Evolutionary conservation across 306 rosid species (phyloP).

Genomic region (Gastrolobium bilobum): DNA sequence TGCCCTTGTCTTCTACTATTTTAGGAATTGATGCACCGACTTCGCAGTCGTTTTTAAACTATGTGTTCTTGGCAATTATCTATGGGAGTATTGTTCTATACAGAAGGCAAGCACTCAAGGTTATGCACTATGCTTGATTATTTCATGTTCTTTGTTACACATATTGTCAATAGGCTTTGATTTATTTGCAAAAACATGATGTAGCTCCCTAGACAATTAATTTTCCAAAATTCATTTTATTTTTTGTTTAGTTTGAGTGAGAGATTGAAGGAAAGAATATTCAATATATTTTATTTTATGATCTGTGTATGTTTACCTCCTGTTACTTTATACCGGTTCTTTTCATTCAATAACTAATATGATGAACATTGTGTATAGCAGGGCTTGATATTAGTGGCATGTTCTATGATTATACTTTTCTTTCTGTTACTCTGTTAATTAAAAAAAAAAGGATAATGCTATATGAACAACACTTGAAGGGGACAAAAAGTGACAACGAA

Average conservation of each 20-base stretch:
- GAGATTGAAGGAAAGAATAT: conserved; percentile 8
- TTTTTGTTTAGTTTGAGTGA: conserved; percentile 20
- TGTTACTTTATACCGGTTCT: neutral
- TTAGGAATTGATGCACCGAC: conserved; percentile 84
- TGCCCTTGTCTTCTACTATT: conserved; percentile 32
- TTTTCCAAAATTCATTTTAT: neutral
- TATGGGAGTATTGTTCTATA: conserved; percentile 69
- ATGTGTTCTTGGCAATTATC: conserved; percentile 71
- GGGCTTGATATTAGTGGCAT: neutral
- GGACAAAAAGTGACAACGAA: neutral
- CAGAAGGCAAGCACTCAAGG: conserved; percentile 75
- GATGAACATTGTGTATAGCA: neutral
- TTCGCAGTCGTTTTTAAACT: conserved; percentile 82
- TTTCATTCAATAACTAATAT: neutral
- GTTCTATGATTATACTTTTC: neutral
- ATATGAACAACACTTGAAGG: neutral
- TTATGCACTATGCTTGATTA: conserved; percentile 37
- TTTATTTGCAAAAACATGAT: conserved; percentile 10
- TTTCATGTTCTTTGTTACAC: conserved; percentile 13
- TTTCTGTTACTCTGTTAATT: neutral
- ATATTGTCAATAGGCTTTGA: neutral
- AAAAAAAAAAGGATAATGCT: neutral
- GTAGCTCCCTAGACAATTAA: neutral
- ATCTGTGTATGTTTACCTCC: neutral
- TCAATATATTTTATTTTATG: neutral